A percentile compares a stretch with the other conserved stretches of the same genome.
Evolutionary conservation across 768 basidiomycete species (phyloP).

Genomic region (Ramaria sp.): DNA sequence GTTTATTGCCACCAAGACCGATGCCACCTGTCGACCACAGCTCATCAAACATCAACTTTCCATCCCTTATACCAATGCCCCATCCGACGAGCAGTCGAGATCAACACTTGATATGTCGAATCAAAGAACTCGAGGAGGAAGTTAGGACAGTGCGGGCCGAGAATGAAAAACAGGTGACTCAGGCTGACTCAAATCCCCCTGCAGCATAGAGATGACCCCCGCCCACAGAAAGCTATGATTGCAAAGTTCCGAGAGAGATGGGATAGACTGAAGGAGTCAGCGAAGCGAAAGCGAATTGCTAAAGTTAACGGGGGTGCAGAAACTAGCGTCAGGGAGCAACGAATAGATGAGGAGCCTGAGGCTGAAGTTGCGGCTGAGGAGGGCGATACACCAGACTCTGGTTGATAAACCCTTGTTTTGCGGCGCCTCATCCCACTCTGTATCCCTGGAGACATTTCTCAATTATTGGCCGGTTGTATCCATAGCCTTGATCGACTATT

Average conservation of each 20-base stretch:
- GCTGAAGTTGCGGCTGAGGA: conserved; percentile 49
- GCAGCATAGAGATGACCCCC: background rate
- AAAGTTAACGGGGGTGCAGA: conserved; percentile 44
- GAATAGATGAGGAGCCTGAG: conserved; percentile 59
- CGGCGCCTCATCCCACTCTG: background rate
- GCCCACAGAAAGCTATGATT: conserved; percentile 65
- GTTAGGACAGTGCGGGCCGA: conserved; percentile 49
- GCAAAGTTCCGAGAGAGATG: conserved; percentile 75
- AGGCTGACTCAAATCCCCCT: background rate
- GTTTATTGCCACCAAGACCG: conserved; percentile 3
- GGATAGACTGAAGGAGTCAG: conserved; percentile 84
- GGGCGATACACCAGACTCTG: conserved; percentile 2
- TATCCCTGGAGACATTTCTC: background rate
- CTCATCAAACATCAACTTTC: conserved; percentile 48
- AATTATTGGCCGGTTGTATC: background rate
- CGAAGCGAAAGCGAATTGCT: conserved; percentile 76
- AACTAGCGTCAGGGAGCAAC: conserved; percentile 39
- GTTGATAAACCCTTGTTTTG: background rate
- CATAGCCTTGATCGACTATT: background rate
- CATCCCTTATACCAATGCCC: conserved; percentile 34
- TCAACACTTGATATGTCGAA: conserved; percentile 36
- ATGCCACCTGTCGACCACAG: conserved; percentile 21
- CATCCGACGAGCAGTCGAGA: conserved; percentile 39
- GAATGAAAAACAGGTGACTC: conserved; percentile 68
- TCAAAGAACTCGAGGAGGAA: conserved; percentile 77